Evolutionary conservation across 352 stramenopile species (phyloP), one percentile per base, ranked within the genome.

Genomic region (Pythium chondricola): DNA sequence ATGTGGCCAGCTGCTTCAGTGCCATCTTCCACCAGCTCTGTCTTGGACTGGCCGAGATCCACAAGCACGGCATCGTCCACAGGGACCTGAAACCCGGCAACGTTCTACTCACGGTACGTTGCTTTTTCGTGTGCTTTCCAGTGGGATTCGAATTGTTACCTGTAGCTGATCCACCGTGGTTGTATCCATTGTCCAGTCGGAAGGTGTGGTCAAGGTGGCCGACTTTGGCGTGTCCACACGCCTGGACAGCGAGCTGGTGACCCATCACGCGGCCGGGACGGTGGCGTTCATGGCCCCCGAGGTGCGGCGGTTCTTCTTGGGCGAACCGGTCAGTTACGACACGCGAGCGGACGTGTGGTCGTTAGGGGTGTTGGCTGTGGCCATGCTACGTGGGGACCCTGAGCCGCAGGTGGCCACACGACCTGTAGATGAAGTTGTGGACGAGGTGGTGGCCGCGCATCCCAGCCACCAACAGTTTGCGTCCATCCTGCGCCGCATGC

Each of bases 151-250:
- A 32, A 7, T 27, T 14, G 3, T 6, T 0, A 11, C 4, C 40
- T 33, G 4, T 50, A n/a, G n/a, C n/a, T n/a, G n/a, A 25, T 40
- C n/a, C 22, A 41, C 42, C 47, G 11, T 37, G 9, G 26, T 17
- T 39, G 43, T 38, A 32, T 52, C 14, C 36, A 2, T 2, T 54
- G 14, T 51, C 3, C 44, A 91, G 80, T 80, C 56, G 17, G 74
- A 88, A 8, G 72, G 74, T 6, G 50, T 73, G 10, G 72, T 63
- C 24, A 92, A 92, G 56, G 86, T 90, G 11, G 78, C 81, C 0
- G 81, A 92, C 41, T 92, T 92, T 51, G 81, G 78, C n/a, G 81
- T 92, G 14, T 92, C 81, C 2, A 92, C 76, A 3, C 81, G 74
- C 27, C 60, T 92, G 18, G 74, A 87, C 39, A 90, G 71, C 52